Evolutionary conservation across 2,329 filamentous ascomycete genomes (phyloP).

Genomic region (Monosporascus cannonballus): DNA sequence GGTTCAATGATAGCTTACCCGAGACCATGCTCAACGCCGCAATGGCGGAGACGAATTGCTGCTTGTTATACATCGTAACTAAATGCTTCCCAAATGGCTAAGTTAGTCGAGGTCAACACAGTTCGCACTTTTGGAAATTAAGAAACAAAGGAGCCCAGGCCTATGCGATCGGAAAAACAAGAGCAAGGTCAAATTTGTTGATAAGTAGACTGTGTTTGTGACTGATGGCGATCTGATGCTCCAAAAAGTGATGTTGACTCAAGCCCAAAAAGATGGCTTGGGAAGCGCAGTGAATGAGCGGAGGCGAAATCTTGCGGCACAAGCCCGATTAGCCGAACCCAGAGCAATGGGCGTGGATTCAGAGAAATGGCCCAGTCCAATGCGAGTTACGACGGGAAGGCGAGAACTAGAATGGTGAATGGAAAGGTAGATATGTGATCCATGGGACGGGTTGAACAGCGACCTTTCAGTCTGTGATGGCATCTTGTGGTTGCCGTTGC

Average conservation of each 20-base stretch:
- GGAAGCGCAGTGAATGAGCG: not conserved
- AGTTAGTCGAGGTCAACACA: conserved; percentile 1
- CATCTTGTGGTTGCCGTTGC: not conserved
- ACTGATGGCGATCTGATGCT: not conserved
- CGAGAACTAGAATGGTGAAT: no score
- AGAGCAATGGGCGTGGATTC: not conserved
- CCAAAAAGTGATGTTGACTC: conserved; percentile 13
- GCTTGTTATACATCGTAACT: conserved; percentile 41
- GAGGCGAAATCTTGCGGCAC: not conserved
- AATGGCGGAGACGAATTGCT: conserved; percentile 38
- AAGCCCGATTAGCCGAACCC: not conserved
- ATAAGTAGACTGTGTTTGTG: conserved; percentile 1
- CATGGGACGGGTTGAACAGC: not conserved
- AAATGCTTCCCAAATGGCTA: conserved; percentile 16
- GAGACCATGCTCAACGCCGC: conserved; percentile 38
- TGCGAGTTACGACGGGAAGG: not conserved
- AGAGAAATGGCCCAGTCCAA: not conserved
- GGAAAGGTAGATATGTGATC: not conserved
- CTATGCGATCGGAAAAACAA: not conserved
- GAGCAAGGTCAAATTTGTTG: not conserved
- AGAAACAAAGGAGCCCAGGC: conserved; percentile 2
- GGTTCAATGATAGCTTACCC: conserved; percentile 28
- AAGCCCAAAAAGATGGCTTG: not conserved
- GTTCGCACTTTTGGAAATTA: not conserved
- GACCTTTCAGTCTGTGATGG: not conserved